Conservation (phyloP, 192 early-diverging fungal species). For the Coemansia aciculifera region DNA sequence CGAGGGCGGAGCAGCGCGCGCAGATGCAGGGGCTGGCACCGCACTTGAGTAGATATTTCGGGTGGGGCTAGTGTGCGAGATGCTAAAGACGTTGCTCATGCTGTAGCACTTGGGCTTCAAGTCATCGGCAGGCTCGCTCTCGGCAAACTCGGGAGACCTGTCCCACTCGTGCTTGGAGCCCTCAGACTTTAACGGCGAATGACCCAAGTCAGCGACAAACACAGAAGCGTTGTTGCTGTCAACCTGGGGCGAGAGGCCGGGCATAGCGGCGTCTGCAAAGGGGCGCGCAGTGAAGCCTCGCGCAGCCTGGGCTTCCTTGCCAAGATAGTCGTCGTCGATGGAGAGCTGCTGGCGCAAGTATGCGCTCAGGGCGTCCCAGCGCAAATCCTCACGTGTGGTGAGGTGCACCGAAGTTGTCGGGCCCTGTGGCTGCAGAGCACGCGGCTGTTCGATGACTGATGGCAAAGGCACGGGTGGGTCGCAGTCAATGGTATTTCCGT, state of each 20-base stretch:
- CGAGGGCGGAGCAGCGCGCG: not conserved
- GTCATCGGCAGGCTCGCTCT: not conserved
- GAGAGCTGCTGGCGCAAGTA: slow-evolving; percentile 42
- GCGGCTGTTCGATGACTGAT: not conserved
- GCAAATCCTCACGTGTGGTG: slow-evolving; percentile 41
- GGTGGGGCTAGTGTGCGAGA: not conserved
- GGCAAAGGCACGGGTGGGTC: not conserved
- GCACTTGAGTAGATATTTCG: not conserved
- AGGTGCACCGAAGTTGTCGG: slow-evolving; percentile 31
- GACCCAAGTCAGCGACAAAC: slow-evolving; percentile 7
- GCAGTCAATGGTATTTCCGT: slow-evolving; percentile 12
- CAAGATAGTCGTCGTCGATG: slow-evolving; percentile 33
- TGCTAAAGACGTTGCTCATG: slow-evolving; percentile 22
- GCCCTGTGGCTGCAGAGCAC: not conserved
- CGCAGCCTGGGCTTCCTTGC: slow-evolving; percentile 36
- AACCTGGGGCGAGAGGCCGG: not conserved
- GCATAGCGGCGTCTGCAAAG: slow-evolving; percentile 14
- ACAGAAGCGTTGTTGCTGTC: slow-evolving; percentile 10
- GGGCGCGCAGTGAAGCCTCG: slow-evolving; percentile 22
- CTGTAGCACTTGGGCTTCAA: slow-evolving; percentile 35
- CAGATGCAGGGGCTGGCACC: not conserved
- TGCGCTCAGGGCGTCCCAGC: slow-evolving; percentile 44
- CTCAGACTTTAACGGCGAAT: slow-evolving; percentile 22
- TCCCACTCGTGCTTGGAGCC: slow-evolving; percentile 27
- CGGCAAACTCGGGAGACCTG: slow-evolving; percentile 14